Percentiles rank a stretch among this genome's conserved stretches.
These are phyloP conservation scores for Apiotrichum porosum DNA, from an alignment of 1,284 basidiomycete species.

Conservation along the genomic window DNA sequence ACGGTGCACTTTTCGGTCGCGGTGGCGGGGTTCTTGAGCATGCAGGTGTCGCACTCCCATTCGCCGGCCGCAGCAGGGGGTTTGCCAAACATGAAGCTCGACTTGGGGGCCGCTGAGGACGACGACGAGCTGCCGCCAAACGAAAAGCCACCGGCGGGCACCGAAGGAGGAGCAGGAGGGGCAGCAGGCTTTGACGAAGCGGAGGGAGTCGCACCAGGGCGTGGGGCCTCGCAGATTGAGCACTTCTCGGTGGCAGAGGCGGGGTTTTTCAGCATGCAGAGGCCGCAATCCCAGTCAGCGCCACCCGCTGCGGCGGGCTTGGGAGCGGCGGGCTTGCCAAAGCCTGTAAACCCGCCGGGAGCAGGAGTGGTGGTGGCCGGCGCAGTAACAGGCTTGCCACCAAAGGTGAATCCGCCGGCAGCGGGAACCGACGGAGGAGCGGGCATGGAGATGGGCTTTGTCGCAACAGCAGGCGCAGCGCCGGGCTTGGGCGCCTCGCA, in stretches of 20 bases:
- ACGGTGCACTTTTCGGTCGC: conserved; percentile 54
- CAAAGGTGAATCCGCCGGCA: conserved; percentile 6
- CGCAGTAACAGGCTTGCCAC: not conserved
- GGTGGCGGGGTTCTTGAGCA: conserved; percentile 51
- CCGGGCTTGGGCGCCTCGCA: conserved; percentile 52
- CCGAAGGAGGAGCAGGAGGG: not conserved
- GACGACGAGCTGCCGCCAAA: not conserved
- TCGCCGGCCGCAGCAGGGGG: conserved; percentile 7
- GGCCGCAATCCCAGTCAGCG: conserved; percentile 53
- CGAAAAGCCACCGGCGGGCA: conserved; percentile 8
- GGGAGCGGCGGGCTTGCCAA: not conserved
- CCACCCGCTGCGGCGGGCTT: not conserved
- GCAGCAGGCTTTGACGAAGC: too few relatives aligned
- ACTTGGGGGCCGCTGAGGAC: not conserved
- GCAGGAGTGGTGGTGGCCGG: not conserved
- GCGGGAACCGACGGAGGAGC: conserved; percentile 1
- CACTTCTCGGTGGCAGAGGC: conserved; percentile 53
- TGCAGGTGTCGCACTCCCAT: conserved; percentile 55
- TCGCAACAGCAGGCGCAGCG: not conserved
- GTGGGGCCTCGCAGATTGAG: conserved; percentile 54
- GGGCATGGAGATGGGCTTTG: not conserved
- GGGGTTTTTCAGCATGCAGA: conserved; percentile 54
- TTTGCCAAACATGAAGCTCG: not conserved
- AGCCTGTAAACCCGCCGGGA: too few relatives aligned
- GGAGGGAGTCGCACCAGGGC: conserved; percentile 19